Evolutionary conservation across 805 yeast genomes (phyloP), one percentile per base, ranked within the genome.

Genomic region (Kuraishia molischiana): DNA sequence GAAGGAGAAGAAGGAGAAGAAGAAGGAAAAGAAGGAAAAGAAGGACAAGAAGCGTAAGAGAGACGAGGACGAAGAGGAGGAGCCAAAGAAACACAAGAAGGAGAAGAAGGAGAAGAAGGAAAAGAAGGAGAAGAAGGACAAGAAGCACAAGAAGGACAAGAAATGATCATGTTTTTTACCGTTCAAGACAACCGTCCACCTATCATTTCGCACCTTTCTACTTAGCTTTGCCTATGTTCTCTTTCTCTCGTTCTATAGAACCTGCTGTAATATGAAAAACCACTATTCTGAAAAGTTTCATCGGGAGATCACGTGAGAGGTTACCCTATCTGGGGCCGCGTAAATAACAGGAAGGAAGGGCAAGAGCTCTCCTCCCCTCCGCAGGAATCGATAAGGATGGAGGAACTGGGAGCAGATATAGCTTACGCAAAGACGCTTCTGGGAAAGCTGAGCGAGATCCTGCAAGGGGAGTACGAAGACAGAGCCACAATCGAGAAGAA

Each of bases 41-140:
- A 45, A 39, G 38, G 47, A 38, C 24, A 44, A 35, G 51, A 50
- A 47, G 44, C 48, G 41, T 34, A 46, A 41, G 50, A 49, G 41
- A 35, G 52, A 42, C 24, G 43, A 42, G 29, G 38, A 42, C 22
- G 48, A 42, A 15, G 44, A 42, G 22, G 49, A 43, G 30, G 49
- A 42, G 32, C 43, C 43, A 36, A 41, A 46, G 33, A 38, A 48
- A 39, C 31, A 46, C 26, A 44, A 52, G 38, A 55, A 59, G 48
- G 48, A 57, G 36, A 52, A 58, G 36, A 55, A 55, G 46, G 50
- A 54, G 35, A 53, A 60, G 47, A 44, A 54, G 37, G 53, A 55
- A 36, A 46, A 54, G 41, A 48, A 50, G 43, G 48, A 48, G 37
- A 46, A 47, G 53, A 38, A 40, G 39, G 44, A 44, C 11, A 44